Percentiles rank a stretch among this genome's conserved stretches.
Evolutionary conservation across 495 filamentous ascomycete genomes (phyloP).

Genomic region (Podospora anserina): DNA sequence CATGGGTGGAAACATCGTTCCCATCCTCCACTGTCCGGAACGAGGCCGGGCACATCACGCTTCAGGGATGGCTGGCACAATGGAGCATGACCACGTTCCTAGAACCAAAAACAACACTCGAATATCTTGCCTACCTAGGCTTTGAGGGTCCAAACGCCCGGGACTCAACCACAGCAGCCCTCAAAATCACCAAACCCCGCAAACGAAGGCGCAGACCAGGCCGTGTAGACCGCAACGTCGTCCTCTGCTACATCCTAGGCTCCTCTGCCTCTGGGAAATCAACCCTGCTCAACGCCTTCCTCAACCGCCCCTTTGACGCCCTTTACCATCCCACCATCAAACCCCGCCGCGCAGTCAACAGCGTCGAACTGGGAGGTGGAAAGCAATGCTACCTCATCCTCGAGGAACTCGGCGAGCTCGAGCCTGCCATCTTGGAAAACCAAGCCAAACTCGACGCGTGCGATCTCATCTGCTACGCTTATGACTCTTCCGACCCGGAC

Average conservation of each 20-base stretch:
- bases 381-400: constrained; percentile 97
- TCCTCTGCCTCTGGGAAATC: constrained; percentile 81
- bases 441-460: constrained; percentile 85
- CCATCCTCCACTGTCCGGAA: constrained; percentile 92
- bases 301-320: constrained; percentile 78
- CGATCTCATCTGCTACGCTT: constrained; percentile 91
- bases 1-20: constrained; percentile 82
- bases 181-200: constrained; percentile 88
- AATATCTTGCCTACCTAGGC: constrained; percentile 92
- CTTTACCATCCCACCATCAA: constrained; percentile 95
- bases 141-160: constrained; percentile 67
- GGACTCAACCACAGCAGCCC: constrained; percentile 70
- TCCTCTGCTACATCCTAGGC: constrained; percentile 90
- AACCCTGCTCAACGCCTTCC: constrained; percentile 82
- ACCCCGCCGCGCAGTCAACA: constrained; percentile 88
- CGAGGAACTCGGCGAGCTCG: constrained; percentile 91
- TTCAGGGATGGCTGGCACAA: constrained; percentile 97
- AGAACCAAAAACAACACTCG: constrained; percentile 88
- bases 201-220: constrained; percentile 77
- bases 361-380: constrained; percentile 90
- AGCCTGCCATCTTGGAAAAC: constrained; percentile 91
- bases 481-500: constrained; percentile 93
- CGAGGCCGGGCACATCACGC: constrained; percentile 89
- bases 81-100: constrained; percentile 99
- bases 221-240: constrained; percentile 90